These are phyloP conservation scores for Ambispora gerdemannii DNA, from an alignment of 192 early-diverging fungal genomes.

Conservation along the genomic window DNA sequence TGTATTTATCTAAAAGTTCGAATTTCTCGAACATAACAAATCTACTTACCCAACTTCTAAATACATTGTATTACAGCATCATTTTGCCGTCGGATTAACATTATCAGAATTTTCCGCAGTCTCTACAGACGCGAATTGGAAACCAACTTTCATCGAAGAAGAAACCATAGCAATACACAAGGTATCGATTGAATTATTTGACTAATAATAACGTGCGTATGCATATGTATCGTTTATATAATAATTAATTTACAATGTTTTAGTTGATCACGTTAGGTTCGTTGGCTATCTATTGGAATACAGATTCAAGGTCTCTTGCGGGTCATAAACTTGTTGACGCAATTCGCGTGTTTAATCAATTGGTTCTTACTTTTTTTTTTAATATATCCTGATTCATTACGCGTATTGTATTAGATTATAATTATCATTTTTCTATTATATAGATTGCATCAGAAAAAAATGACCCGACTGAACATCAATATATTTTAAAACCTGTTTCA, in stretches of 20 bases:
- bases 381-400: not conserved
- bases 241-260: slow-evolving; percentile 4
- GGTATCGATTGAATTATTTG: slow-evolving; percentile 45
- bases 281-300: slow-evolving; percentile 88
- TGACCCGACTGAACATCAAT: slow-evolving; percentile 65
- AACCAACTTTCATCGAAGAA: slow-evolving; percentile 74
- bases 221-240: too few relatives aligned
- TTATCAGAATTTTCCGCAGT: slow-evolving; percentile 87
- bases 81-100: slow-evolving; percentile 87
- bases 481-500: slow-evolving; percentile 88
- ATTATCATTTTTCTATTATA: slow-evolving; percentile 30
- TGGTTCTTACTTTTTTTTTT: slow-evolving; percentile 37
- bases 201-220: too few relatives aligned
- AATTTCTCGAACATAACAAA: not conserved
- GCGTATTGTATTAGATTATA: slow-evolving; percentile 3
- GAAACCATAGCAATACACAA: slow-evolving; percentile 83
- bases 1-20: not conserved
- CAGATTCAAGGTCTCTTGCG: slow-evolving; percentile 61
- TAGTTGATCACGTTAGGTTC: slow-evolving; percentile 61
- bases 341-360: slow-evolving; percentile 40
- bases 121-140: slow-evolving; percentile 85
- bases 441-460: slow-evolving; percentile 62
- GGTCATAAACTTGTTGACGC: slow-evolving; percentile 50
- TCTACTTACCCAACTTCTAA: not conserved
- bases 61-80: slow-evolving; percentile 44